A percentile compares a stretch with the other conserved stretches of the same genome.
Evolutionary conservation across 1,139 yeast species (phyloP).

Genomic region (Suhomyces choctaworum): DNA sequence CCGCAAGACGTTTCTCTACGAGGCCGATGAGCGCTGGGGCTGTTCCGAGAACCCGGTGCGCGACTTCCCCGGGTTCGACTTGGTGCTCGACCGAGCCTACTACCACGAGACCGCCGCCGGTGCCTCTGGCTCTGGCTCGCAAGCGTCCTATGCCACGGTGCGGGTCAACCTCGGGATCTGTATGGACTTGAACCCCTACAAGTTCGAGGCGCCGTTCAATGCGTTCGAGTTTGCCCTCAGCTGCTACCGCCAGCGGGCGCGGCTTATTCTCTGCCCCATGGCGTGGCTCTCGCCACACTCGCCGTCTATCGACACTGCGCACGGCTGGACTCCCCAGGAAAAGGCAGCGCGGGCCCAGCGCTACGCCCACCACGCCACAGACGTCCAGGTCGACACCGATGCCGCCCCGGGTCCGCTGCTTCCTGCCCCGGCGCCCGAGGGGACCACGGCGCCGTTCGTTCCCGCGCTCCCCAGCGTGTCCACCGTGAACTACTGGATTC

Average conservation of each 20-base stretch:
- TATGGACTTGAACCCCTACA: slow-evolving; percentile 90
- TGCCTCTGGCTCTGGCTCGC: neutral
- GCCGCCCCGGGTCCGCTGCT: neutral
- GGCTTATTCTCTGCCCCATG: slow-evolving; percentile 74
- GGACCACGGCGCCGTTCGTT: slow-evolving; percentile 12
- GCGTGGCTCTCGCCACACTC: slow-evolving; percentile 76
- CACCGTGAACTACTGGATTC: slow-evolving; percentile 61
- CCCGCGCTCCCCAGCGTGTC: slow-evolving; percentile 25
- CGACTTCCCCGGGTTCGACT: slow-evolving; percentile 47
- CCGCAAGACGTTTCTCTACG: slow-evolving; percentile 75
- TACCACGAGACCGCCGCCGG: slow-evolving; percentile 13
- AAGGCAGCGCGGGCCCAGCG: slow-evolving; percentile 13
- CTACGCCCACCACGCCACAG: slow-evolving; percentile 5
- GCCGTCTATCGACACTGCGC: slow-evolving; percentile 33
- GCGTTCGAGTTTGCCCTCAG: slow-evolving; percentile 68
- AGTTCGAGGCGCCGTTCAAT: slow-evolving; percentile 76
- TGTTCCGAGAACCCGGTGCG: slow-evolving; percentile 62
- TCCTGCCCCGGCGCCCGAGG: slow-evolving; percentile 1
- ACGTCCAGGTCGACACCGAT: slow-evolving; percentile 1
- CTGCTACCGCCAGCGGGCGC: slow-evolving; percentile 49
- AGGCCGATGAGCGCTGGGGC: slow-evolving; percentile 82
- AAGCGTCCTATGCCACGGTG: slow-evolving; percentile 18
- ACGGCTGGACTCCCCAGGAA: slow-evolving; percentile 8
- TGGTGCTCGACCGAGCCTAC: slow-evolving; percentile 34
- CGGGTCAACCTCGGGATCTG: slow-evolving; percentile 78